These are phyloP conservation scores for Nitzschia sp. DNA, from an alignment of 108 stramenopile genomes.

Conservation along the genomic window DNA sequence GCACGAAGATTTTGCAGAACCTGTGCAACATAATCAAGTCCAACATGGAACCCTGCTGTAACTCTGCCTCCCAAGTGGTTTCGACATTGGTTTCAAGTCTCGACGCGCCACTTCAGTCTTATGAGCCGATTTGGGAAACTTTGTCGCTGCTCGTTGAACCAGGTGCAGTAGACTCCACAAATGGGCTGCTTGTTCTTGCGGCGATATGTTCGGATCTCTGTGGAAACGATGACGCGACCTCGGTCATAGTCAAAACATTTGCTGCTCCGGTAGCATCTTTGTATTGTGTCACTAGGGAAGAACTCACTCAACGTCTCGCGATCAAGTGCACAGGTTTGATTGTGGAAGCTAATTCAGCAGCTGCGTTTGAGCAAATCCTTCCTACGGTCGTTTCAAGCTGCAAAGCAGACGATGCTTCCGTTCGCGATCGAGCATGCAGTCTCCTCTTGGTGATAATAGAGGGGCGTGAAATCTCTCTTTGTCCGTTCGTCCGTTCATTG, in stretches of 20 bases:
- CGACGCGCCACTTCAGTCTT: not conserved
- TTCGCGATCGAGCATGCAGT: slow-evolving; percentile 19
- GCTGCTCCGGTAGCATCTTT: not conserved
- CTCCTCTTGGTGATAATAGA: slow-evolving; percentile 29
- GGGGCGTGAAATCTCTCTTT: slow-evolving; percentile 22
- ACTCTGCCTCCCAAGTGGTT: slow-evolving; percentile 6
- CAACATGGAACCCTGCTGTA: slow-evolving; percentile 13
- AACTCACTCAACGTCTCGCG: not conserved
- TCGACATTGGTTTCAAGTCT: not conserved
- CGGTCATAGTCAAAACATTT: slow-evolving; percentile 14
- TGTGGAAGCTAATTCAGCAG: slow-evolving; percentile 7
- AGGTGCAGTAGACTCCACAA: not conserved
- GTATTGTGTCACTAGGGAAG: slow-evolving; percentile 1
- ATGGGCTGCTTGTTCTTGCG: slow-evolving; percentile 9
- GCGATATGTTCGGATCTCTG: slow-evolving; percentile 19
- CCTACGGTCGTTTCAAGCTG: slow-evolving; percentile 10
- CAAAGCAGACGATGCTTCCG: slow-evolving; percentile 11
- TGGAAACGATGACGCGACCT: not conserved
- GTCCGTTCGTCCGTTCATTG: slow-evolving; percentile 69
- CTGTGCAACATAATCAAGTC: slow-evolving; percentile 30
- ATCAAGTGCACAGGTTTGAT: slow-evolving; percentile 12
- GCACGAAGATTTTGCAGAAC: slow-evolving; percentile 51
- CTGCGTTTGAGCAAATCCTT: slow-evolving; percentile 16
- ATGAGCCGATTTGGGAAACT: slow-evolving; percentile 24
- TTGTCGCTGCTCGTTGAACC: slow-evolving; percentile 5